A percentile compares a stretch with the other conserved stretches of the same genome.
phyloP scores from a whole-genome alignment of 2,329 filamentous ascomycete genomes.

The Xylaria hypoxylon region DNA sequence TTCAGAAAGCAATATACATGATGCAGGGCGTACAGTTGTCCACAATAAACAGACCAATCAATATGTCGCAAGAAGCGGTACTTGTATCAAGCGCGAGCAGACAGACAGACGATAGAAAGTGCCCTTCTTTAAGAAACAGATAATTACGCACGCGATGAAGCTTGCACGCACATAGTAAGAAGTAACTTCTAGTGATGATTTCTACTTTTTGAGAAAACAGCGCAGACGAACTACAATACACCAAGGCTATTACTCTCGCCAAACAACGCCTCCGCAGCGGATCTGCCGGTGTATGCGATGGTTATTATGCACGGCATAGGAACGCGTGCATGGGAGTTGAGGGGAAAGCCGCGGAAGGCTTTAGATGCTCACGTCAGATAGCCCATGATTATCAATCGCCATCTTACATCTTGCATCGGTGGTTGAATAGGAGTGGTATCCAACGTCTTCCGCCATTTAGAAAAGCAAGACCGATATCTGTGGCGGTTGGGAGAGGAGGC shows the following conservation, averaged over 20 bases:
- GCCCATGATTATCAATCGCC: conserved; percentile 24
- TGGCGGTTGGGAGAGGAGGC: conserved; percentile 1
- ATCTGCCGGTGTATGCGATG: conserved; percentile 29
- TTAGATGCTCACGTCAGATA: conserved; percentile 34
- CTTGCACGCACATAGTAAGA: not conserved
- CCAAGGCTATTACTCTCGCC: not conserved
- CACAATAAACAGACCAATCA: conserved; percentile 33
- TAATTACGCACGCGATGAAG: conserved; percentile 16
- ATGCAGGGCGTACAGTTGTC: conserved; percentile 31
- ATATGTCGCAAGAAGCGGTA: conserved; percentile 18
- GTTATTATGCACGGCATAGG: conserved; percentile 28
- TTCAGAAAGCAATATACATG: conserved; percentile 27
- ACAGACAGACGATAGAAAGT: conserved; percentile 19
- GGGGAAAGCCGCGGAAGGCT: conserved; percentile 11
- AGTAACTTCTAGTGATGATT: not conserved
- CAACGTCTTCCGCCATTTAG: conserved; percentile 6
- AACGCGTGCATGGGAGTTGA: conserved; percentile 25
- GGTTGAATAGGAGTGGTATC: conserved; percentile 14
- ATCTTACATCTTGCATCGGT: conserved; percentile 21
- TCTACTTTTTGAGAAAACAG: not conserved
- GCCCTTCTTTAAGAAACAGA: conserved; percentile 11
- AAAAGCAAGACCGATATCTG: conserved; percentile 11
- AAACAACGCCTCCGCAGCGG: conserved; percentile 18
- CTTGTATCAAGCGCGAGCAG: conserved; percentile 4
- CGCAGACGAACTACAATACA: not conserved